phyloP scores from a whole-genome alignment of 2,329 filamentous ascomycete genomes.

The Dactylellina parvicollis region DNA sequence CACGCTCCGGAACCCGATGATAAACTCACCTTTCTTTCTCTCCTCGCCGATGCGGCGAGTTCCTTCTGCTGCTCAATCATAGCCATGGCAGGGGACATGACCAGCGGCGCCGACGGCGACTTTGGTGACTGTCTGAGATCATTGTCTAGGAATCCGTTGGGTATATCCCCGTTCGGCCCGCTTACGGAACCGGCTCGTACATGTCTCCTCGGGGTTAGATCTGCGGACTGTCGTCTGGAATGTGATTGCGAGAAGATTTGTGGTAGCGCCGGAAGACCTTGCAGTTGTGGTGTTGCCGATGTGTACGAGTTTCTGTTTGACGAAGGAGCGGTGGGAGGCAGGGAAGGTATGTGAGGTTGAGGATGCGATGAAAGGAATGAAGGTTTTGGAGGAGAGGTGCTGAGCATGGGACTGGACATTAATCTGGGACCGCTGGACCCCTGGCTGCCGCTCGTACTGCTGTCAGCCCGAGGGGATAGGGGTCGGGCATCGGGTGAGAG shows the following conservation, averaged over 20 bases:
- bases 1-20: background rate
- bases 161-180: conserved; percentile 21
- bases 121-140: conserved; percentile 45
- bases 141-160: conserved; percentile 7
- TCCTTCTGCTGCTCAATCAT: conserved; percentile 74
- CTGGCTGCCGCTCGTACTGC: conserved; percentile 46
- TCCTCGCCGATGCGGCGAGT: conserved; percentile 83
- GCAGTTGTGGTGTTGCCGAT: conserved; percentile 48
- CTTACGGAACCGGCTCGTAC: conserved; percentile 34
- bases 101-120: conserved; percentile 41
- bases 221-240: conserved; percentile 59
- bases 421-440: conserved; percentile 29
- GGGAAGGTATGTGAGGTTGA: conserved; percentile 23
- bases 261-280: conserved; percentile 59
- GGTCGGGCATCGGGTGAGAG: conserved; percentile 42
- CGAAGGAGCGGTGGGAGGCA: conserved; percentile 19
- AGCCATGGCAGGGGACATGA: conserved; percentile 59
- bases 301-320: conserved; percentile 60
- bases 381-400: conserved; percentile 32
- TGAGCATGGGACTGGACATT: conserved; percentile 34
- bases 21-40: conserved; percentile 81
- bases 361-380: conserved; percentile 27
- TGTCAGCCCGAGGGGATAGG: conserved; percentile 42
- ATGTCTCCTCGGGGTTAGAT: conserved; percentile 23
- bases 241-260: conserved; percentile 68